Base-by-base conservation (phyloP, 116 monocot genomes). In the Dioscorea cayenensis region DNA sequence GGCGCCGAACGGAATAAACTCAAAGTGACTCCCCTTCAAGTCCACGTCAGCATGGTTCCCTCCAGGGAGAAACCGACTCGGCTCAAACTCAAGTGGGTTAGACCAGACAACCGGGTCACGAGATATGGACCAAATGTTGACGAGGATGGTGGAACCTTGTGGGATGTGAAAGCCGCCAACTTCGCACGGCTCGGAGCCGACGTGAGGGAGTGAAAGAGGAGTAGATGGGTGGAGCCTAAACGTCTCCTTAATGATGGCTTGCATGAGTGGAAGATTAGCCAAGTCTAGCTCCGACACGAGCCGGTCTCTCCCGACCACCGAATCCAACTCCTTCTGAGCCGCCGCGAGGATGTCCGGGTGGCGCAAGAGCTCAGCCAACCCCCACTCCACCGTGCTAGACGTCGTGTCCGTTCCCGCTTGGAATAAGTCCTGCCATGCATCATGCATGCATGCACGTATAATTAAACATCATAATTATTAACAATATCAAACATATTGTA, bases 141-240 rank as follows among this genome's bases (percentile, higher is more conserved):
- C 73, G 22, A 88, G 70, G 23, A 92, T 66, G 11, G 75, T 81
- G 43, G 88, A 49, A n/a, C 70, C 70, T 51, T 73, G 66, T 8
- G 92, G 83, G 32, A 92, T 77, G 73, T 29, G 20, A 67, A 79
- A 92, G 66, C 92, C 92, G 55, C 28, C 43, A 64, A 88, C 63
- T 36, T 81, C 66, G 70, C 69, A 73, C 9, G 28, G 66, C 27
- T 81, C 72, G 19, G 78, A 23, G 36, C 79, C 73, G 43, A 77
- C 16, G 64, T 74, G 83, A 0, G 88, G 91, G 36, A 88, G 81
- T 49, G 79, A 73, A 51, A 94, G 87, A 0, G 92, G 92, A 1
- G 89, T 79, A 14, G 89, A 69, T 3, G 92, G 89, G 70, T 89
- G 92, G 74, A 84, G 82, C 2, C 92, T 77, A 55, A 93, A 80